phyloP scores from a whole-genome alignment of 2,329 filamentous ascomycete species.

The Trichophyton schoenleinii region DNA sequence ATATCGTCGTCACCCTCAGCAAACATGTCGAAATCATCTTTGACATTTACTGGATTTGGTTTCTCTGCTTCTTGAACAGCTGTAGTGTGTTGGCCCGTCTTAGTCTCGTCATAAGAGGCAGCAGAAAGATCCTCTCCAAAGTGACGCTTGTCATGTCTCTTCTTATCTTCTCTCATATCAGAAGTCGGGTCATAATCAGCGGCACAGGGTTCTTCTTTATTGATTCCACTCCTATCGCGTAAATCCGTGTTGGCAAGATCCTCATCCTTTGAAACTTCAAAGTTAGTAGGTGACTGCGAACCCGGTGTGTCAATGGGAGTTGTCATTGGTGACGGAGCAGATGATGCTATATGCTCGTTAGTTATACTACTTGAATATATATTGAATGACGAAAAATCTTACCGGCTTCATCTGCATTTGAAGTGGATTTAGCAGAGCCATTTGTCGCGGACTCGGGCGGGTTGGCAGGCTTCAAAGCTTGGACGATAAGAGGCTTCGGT shows the following conservation, averaged over 20 bases:
- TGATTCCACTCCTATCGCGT: slow-evolving; percentile 29
- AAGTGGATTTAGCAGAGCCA: slow-evolving; percentile 33
- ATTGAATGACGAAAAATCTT: slow-evolving; percentile 13
- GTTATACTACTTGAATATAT: slow-evolving; percentile 30
- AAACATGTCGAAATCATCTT: slow-evolving; percentile 52
- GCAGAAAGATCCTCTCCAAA: slow-evolving; percentile 44
- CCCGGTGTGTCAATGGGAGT: slow-evolving; percentile 36
- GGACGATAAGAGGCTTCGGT: slow-evolving; percentile 59
- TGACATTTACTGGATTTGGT: slow-evolving; percentile 30
- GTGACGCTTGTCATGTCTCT: slow-evolving; percentile 54
- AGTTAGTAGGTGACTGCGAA: slow-evolving; percentile 45
- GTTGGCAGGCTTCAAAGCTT: slow-evolving; percentile 55
- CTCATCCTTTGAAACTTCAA: slow-evolving; percentile 54
- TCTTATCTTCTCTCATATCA: slow-evolving; percentile 76
- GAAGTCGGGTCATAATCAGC: slow-evolving; percentile 82
- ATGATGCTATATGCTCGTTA: slow-evolving; percentile 16
- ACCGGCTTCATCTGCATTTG: slow-evolving; percentile 29
- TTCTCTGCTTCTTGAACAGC: slow-evolving; percentile 32
- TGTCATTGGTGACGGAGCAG: slow-evolving; percentile 33
- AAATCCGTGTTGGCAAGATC: slow-evolving; percentile 48
- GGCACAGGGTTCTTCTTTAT: slow-evolving; percentile 69
- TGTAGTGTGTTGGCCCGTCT: slow-evolving; percentile 41
- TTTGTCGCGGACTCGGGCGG: slow-evolving; percentile 44
- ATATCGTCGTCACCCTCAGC: slow-evolving; percentile 55
- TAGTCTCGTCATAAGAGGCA: slow-evolving; percentile 47